Evolutionary conservation across 176 grass and related monocot species (phyloP).

Genomic region (Canna indica): DNA sequence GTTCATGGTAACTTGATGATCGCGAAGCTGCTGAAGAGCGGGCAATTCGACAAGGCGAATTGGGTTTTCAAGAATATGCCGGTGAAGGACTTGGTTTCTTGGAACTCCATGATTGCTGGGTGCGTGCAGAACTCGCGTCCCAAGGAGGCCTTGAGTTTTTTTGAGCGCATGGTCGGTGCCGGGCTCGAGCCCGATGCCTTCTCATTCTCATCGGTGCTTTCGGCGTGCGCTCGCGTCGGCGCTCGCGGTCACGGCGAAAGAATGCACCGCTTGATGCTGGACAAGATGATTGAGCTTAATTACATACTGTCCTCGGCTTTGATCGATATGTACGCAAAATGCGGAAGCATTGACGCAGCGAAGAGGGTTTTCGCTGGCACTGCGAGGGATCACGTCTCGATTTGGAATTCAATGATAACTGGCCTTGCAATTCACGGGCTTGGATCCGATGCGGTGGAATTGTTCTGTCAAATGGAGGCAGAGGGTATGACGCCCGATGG

Average conservation of each 20-base stretch:
- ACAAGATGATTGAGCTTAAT: constrained; percentile 40
- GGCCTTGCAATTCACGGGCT: constrained; percentile 51
- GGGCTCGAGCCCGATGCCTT: constrained; percentile 46
- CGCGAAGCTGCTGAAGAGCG: constrained; percentile 32
- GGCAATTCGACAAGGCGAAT: constrained; percentile 43
- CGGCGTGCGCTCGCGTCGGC: constrained; percentile 49
- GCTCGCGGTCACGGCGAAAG: constrained; percentile 39
- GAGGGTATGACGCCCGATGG: constrained; percentile 43
- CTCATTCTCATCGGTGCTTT: constrained; percentile 54
- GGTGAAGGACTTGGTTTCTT: constrained; percentile 53
- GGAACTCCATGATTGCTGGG: constrained; percentile 68
- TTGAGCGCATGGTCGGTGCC: constrained; percentile 39
- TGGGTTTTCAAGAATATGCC: constrained; percentile 61
- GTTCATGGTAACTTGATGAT: constrained; percentile 57
- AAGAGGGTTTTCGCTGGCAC: constrained; percentile 35
- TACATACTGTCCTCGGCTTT: constrained; percentile 47
- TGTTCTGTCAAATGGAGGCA: constrained; percentile 40
- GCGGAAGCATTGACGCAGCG: constrained; percentile 46
- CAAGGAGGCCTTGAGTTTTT: constrained; percentile 49
- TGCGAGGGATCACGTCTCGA: constrained; percentile 29
- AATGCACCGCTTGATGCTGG: constrained; percentile 46
- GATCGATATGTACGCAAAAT: constrained; percentile 69
- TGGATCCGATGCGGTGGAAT: constrained; percentile 31
- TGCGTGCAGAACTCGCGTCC: constrained; percentile 25
- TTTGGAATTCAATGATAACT: constrained; percentile 61